A percentile compares a stretch with the other conserved stretches of the same genome.
phyloP scores from a whole-genome alignment of 2,329 filamentous ascomycete genomes.

The Xylaria arbuscula region DNA sequence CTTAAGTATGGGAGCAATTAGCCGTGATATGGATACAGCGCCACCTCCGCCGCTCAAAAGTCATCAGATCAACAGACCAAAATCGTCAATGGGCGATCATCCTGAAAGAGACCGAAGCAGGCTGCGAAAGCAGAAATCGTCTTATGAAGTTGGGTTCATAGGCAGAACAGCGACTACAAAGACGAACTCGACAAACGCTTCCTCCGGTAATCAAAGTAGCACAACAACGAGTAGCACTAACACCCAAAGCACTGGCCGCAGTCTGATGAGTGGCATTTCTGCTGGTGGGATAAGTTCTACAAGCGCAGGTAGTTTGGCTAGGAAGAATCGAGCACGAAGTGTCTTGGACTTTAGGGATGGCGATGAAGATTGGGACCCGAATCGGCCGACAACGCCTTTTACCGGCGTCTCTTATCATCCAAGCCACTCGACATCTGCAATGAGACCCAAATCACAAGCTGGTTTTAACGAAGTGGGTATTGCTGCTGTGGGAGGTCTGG shows the following conservation, averaged over 20 bases:
- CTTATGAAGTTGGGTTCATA: conserved; percentile 80
- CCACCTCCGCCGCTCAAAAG: conserved; percentile 60
- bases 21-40: conserved; percentile 50
- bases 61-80: conserved; percentile 63
- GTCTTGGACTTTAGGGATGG: conserved; percentile 70
- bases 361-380: conserved; percentile 57
- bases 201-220: conserved; percentile 75
- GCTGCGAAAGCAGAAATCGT: conserved; percentile 73
- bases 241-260: conserved; percentile 82
- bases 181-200: conserved; percentile 83
- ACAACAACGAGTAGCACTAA: conserved; percentile 73
- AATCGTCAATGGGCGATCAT: conserved; percentile 66
- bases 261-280: conserved; percentile 92
- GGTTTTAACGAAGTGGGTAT: conserved; percentile 74
- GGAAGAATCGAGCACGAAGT: conserved; percentile 77
- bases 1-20: conserved; percentile 54
- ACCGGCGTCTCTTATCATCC: conserved; percentile 91
- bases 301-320: conserved; percentile 91
- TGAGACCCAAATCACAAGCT: conserved; percentile 71
- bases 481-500: conserved; percentile 80
- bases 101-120: conserved; percentile 59
- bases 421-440: conserved; percentile 75
- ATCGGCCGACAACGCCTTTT: conserved; percentile 72
- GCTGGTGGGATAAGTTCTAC: conserved; percentile 93
- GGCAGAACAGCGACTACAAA: conserved; percentile 88